A percentile compares a stretch with the other conserved stretches of the same genome.
phyloP scores from a whole-genome alignment of 2,329 filamentous ascomycete species.

The Lithohypha guttulata region DNA sequence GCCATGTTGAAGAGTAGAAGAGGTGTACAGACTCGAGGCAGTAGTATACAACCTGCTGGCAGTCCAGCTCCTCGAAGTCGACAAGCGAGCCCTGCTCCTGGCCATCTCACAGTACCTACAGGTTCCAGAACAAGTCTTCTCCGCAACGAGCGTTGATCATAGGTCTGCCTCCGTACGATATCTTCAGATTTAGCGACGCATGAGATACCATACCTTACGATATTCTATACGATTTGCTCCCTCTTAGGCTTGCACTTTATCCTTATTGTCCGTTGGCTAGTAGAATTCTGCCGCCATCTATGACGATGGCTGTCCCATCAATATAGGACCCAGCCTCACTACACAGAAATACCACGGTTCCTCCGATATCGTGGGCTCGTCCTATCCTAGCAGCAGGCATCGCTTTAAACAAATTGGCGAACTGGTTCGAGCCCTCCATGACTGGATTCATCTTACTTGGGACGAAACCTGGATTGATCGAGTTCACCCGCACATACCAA shows the following conservation, averaged over 20 bases:
- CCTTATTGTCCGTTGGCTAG: conserved; percentile 32
- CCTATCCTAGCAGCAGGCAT: conserved; percentile 32
- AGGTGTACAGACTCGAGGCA: conserved; percentile 23
- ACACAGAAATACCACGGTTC: conserved; percentile 33
- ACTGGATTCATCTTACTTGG: conserved; percentile 38
- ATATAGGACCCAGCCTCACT: conserved; percentile 35
- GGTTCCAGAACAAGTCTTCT: conserved; percentile 6
- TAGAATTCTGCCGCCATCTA: conserved; percentile 32
- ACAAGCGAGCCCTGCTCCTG: conserved; percentile 18
- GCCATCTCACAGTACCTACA: conserved; percentile 6
- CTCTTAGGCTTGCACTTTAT: neutral
- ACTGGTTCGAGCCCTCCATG: conserved; percentile 32
- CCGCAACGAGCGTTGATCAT: conserved; percentile 6
- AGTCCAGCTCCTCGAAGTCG: conserved; percentile 20
- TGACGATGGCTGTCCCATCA: conserved; percentile 30
- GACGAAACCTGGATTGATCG: conserved; percentile 38
- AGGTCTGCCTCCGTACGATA: neutral
- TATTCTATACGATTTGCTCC: neutral
- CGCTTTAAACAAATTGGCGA: conserved; percentile 32
- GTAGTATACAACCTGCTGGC: conserved; percentile 21
- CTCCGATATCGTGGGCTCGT: conserved; percentile 33
- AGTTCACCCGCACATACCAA: conserved; percentile 35
- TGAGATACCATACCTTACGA: no score
- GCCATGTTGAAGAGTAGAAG: conserved; percentile 31
- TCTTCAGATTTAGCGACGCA: no score